phyloP scores from a whole-genome alignment of 1,284 basidiomycete species.

The Rhodotorula mucilaginosa region DNA sequence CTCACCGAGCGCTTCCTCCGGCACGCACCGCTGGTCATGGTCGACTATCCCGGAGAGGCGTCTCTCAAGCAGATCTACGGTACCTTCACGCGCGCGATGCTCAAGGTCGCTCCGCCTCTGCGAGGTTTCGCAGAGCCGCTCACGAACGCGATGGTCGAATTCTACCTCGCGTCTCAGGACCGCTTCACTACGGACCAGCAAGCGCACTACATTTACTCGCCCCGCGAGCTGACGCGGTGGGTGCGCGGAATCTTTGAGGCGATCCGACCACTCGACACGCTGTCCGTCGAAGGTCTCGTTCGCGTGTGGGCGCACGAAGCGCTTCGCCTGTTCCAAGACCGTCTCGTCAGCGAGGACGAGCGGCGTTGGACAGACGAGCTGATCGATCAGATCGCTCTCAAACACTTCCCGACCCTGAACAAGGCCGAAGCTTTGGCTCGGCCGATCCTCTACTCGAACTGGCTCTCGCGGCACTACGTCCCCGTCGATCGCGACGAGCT shows the following conservation, averaged over 20 bases:
- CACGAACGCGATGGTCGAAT: slow-evolving; percentile 95
- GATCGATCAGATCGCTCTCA: slow-evolving; percentile 78
- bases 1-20: slow-evolving; percentile 95
- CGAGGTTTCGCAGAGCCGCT: slow-evolving; percentile 90
- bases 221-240: slow-evolving; percentile 98
- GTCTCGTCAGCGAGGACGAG: slow-evolving; percentile 87
- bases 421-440: slow-evolving; percentile 75
- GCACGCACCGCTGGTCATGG: slow-evolving; percentile 98
- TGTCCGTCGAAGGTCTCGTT: slow-evolving; percentile 90
- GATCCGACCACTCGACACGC: slow-evolving; percentile 82
- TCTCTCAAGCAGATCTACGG: slow-evolving; percentile 99
- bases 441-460: slow-evolving; percentile 96
- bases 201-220: slow-evolving; percentile 98
- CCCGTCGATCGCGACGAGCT: slow-evolving; percentile 89
- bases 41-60: slow-evolving; percentile 96
- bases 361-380: slow-evolving; percentile 91
- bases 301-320: slow-evolving; percentile 99
- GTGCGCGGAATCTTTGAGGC: slow-evolving; percentile 96
- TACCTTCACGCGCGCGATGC: slow-evolving; percentile 93
- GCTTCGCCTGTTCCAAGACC: slow-evolving; percentile 94
- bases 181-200: slow-evolving; percentile 93
- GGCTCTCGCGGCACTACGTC: slow-evolving; percentile 97
- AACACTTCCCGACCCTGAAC: slow-evolving; percentile 90
- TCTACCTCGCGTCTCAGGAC: slow-evolving; percentile 91
- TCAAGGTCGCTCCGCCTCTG: slow-evolving; percentile 92